Evolutionary conservation across 1,139 yeast species (phyloP).

Genomic region (Pneumocystis canis): DNA sequence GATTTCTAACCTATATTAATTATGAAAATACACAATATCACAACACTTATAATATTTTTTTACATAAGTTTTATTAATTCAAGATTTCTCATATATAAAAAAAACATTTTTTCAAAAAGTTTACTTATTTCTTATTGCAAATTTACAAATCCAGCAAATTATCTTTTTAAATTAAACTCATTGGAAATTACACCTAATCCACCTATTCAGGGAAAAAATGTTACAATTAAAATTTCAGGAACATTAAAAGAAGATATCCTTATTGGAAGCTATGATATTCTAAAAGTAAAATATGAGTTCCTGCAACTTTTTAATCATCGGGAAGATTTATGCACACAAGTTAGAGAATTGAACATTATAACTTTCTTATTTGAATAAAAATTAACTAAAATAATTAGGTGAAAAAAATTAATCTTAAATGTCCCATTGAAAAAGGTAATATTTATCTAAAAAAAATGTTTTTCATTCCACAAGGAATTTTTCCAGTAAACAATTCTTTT

Average conservation of each 20-base stretch:
- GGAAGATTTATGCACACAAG: slow-evolving; percentile 78
- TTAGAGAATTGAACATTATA: slow-evolving; percentile 18
- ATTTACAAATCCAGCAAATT: slow-evolving; percentile 34
- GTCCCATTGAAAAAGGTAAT: slow-evolving; percentile 64
- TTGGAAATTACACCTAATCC: slow-evolving; percentile 70
- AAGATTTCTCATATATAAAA: neutral
- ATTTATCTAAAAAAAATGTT: slow-evolving; percentile 55
- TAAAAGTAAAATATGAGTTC: slow-evolving; percentile 83
- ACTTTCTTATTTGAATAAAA: neutral
- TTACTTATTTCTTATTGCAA: neutral
- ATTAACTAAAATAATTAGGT: neutral
- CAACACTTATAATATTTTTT: neutral
- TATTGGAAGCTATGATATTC: slow-evolving; percentile 86
- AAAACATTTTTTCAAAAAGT: neutral
- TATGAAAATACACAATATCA: neutral
- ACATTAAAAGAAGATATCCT: slow-evolving; percentile 38
- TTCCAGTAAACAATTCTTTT: slow-evolving; percentile 48
- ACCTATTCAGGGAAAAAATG: slow-evolving; percentile 63
- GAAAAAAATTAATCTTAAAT: slow-evolving; percentile 55
- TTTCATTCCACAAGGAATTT: slow-evolving; percentile 81
- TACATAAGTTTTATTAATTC: neutral
- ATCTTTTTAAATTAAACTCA: slow-evolving; percentile 37
- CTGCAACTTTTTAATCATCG: slow-evolving; percentile 74
- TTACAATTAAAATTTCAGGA: slow-evolving; percentile 68
- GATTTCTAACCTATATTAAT: neutral